These are phyloP conservation scores for Citeromyces matritensis DNA, from an alignment of 805 yeast genomes.

Conservation along the genomic window DNA sequence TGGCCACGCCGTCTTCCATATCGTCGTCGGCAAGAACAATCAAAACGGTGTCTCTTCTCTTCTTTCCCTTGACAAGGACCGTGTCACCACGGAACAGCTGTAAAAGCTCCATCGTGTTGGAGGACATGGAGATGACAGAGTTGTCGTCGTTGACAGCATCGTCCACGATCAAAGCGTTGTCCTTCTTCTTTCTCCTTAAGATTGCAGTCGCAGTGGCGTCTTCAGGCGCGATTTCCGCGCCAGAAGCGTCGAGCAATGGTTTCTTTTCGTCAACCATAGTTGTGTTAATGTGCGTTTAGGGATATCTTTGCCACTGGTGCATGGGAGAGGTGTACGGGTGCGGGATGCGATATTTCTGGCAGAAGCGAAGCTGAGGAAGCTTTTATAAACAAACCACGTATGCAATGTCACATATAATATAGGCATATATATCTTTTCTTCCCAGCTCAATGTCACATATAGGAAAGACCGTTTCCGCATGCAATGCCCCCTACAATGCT, in stretches of 20 bases:
- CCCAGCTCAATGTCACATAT: too few relatives aligned
- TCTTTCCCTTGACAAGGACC: constrained; percentile 93
- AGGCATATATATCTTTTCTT: too few relatives aligned
- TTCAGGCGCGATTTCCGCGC: constrained; percentile 15
- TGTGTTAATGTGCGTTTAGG: too few relatives aligned
- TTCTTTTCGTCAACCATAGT: constrained; percentile 16
- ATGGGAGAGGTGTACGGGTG: too few relatives aligned
- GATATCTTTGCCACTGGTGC: too few relatives aligned
- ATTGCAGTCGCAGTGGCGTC: constrained; percentile 86
- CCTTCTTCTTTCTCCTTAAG: constrained; percentile 94
- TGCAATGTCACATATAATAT: too few relatives aligned
- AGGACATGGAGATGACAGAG: constrained; percentile 89
- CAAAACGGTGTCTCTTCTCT: constrained; percentile 93
- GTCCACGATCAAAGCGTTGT: constrained; percentile 82
- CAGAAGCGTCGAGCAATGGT: constrained; percentile 20
- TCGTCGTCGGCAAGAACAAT: constrained; percentile 95
- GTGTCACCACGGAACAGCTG: constrained; percentile 98
- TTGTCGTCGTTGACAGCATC: constrained; percentile 97
- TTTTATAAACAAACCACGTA: too few relatives aligned
- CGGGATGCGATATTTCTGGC: too few relatives aligned
- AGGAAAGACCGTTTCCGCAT: too few relatives aligned
- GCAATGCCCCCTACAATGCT: too few relatives aligned
- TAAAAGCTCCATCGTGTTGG: constrained; percentile 86
- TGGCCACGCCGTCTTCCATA: constrained; percentile 86
- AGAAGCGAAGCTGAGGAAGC: too few relatives aligned